Conservation (phyloP, 257 asterid species). For the Primulina huaijiensis region DNA sequence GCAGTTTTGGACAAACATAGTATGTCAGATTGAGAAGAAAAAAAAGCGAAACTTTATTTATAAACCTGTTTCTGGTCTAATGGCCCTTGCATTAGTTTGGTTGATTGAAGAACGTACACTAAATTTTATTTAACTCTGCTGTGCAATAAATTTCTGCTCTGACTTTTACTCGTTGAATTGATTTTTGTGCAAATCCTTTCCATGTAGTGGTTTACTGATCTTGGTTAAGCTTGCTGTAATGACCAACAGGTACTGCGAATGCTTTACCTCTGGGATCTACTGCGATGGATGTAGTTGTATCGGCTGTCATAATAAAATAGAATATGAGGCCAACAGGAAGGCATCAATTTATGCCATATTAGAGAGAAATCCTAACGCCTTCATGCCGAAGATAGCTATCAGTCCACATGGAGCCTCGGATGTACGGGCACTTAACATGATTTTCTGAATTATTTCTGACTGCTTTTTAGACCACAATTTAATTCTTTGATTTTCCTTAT, state of each 20-base stretch:
- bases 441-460: constrained; percentile 6
- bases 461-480: neutral
- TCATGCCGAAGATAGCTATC: constrained; percentile 57
- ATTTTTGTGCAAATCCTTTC: neutral
- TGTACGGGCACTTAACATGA: constrained; percentile 38
- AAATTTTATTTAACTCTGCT: neutral
- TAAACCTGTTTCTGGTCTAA: neutral
- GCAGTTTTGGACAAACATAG: neutral
- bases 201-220: constrained; percentile 5
- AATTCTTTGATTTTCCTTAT: constrained; percentile 7
- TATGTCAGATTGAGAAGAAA: neutral
- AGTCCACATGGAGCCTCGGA: constrained; percentile 47
- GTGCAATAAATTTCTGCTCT: neutral
- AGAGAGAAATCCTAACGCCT: constrained; percentile 68
- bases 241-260: constrained; percentile 66
- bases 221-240: constrained; percentile 24
- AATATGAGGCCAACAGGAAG: constrained; percentile 47
- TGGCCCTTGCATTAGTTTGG: neutral
- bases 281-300: constrained; percentile 71
- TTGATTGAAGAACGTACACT: neutral
- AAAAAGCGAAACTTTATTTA: too few species aligned
- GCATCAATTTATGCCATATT: constrained; percentile 40
- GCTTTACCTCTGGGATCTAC: constrained; percentile 62
- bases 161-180: neutral
- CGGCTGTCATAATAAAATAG: constrained; percentile 50